Conservation (phyloP, 2,329 filamentous ascomycete genomes). For the Xylaria sp. region DNA sequence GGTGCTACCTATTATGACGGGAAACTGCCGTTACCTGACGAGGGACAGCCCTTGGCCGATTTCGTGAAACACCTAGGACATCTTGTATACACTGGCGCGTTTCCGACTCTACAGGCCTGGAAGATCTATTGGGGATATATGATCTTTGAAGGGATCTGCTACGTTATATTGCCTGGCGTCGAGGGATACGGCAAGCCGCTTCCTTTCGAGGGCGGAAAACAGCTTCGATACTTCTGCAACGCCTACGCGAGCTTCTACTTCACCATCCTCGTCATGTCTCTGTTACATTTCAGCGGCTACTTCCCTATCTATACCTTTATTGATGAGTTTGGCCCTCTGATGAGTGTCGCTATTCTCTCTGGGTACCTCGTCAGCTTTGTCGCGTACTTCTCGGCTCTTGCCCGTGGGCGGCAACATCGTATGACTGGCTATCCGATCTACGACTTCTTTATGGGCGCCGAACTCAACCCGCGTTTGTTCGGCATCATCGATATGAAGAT, state of each 20-base stretch:
- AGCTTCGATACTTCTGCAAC: conserved; percentile 94
- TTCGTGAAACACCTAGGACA: conserved; percentile 78
- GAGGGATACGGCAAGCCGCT: conserved; percentile 90
- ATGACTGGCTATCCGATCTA: conserved; percentile 90
- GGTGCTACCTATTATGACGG: conserved; percentile 93
- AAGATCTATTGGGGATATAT: conserved; percentile 95
- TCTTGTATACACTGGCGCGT: conserved; percentile 85
- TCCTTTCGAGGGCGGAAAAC: conserved; percentile 82
- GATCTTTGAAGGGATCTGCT: conserved; percentile 83
- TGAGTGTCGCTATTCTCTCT: conserved; percentile 92
- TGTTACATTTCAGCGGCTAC: conserved; percentile 81
- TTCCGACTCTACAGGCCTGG: conserved; percentile 86
- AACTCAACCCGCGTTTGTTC: conserved; percentile 89
- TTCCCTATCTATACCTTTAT: conserved; percentile 93
- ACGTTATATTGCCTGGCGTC: conserved; percentile 87
- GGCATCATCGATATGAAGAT: conserved; percentile 93
- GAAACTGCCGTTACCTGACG: conserved; percentile 74
- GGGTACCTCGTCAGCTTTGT: conserved; percentile 85
- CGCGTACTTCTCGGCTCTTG: conserved; percentile 86
- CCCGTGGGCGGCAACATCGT: conserved; percentile 84
- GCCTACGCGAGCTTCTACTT: conserved; percentile 88
- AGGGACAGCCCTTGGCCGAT: conserved; percentile 74
- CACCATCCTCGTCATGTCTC: conserved; percentile 77
- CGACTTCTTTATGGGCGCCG: conserved; percentile 94
- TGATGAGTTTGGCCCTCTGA: conserved; percentile 92